Evolutionary conservation across 2,329 filamentous ascomycete genomes (phyloP).

Genomic region (Aureobasidium mangrovei): DNA sequence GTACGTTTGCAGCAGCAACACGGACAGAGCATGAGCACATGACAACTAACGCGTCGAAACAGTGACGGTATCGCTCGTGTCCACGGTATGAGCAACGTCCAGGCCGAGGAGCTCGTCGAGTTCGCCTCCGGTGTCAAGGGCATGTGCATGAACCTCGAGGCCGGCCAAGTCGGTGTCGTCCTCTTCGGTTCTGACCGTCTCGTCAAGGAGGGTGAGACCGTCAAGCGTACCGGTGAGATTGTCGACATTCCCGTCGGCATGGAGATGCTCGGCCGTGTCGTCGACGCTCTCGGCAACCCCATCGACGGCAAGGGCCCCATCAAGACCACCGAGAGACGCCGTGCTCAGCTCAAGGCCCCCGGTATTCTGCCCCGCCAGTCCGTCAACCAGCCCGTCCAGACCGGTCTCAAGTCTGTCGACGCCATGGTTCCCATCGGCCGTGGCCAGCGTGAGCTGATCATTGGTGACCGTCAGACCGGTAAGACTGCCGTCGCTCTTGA

Average conservation of each 20-base stretch:
- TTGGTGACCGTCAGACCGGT: slow-evolving; percentile 99
- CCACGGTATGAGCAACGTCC: slow-evolving; percentile 99
- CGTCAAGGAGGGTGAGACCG: slow-evolving; percentile 98
- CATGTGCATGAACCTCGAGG: slow-evolving; percentile 99
- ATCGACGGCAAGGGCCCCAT: slow-evolving; percentile 98
- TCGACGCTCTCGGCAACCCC: slow-evolving; percentile 97
- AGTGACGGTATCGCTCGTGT: slow-evolving; percentile 99
- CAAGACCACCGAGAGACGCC: slow-evolving; percentile 82
- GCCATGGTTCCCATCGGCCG: slow-evolving; percentile 99
- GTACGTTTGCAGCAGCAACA: slow-evolving; percentile 53
- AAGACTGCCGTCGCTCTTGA: slow-evolving; percentile 99
- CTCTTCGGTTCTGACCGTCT: slow-evolving; percentile 99
- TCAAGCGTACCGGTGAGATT: slow-evolving; percentile 99
- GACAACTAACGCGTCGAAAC: slow-evolving; percentile 30
- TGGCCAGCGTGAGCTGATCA: slow-evolving; percentile 99
- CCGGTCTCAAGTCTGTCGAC: slow-evolving; percentile 97
- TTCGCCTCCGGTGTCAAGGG: slow-evolving; percentile 99
- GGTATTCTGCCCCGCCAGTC: slow-evolving; percentile 95
- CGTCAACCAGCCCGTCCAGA: slow-evolving; percentile 98
- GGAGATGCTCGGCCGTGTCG: slow-evolving; percentile 92
- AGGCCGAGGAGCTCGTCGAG: slow-evolving; percentile 99
- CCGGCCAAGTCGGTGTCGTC: slow-evolving; percentile 99
- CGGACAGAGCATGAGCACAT: slow-evolving; percentile 17
- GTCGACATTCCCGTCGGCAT: slow-evolving; percentile 92
- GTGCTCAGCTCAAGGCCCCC: slow-evolving; percentile 97